Evolutionary conservation across 169 alveolate species (phyloP), one percentile per base, ranked within the genome.

Genomic region (Cryptosporidium viatorum): DNA sequence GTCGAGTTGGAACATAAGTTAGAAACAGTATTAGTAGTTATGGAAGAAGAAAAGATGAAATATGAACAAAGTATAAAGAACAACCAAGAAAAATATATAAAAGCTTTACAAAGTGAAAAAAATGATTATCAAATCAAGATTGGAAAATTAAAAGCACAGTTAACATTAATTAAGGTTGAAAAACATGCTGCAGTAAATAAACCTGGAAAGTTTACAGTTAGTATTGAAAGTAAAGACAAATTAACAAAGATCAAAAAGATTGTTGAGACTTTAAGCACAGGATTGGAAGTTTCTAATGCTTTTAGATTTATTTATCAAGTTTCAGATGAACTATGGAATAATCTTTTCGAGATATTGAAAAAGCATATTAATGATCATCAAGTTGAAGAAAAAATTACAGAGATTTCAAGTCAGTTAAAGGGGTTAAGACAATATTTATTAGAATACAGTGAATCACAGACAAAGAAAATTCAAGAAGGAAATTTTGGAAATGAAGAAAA

Each of bases 261-360:
- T 26, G 43, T 80, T 16, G 51, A 62, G 29, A 39, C 75, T n/a
- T 33, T 80, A 14, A 62, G 80, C 29, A 45, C 16, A 3, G 73
- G 55, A 37, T 48, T 80, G 62, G 89, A 80, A 26, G 70, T 80
- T 48, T 80, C 89, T 26, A 80, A 80, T 80, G n/a, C 70, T 26
- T 80, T 59, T 80, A 69, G 89, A n/a, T 62, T 43, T 48, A 62
- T 80, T 23, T 80, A 80, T 48, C 70, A 80, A 45, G 65, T 62
- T 23, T 65, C 75, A 16, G 89, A 80, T 80, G 89, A 80, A 1
- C 37, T 80, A 39, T 80, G 89, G 89, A 62, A 14, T 18, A 67
- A 29, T 48, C 33, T 80, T 48, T 60, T 62, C 7, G 60, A 59
- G 1, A 41, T 18, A 3, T 45, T 80, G 41, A 58, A 60, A 26